These are phyloP conservation scores for Annulohypoxylon bovei DNA, from an alignment of 495 filamentous ascomycete genomes.

Conservation along the genomic window DNA sequence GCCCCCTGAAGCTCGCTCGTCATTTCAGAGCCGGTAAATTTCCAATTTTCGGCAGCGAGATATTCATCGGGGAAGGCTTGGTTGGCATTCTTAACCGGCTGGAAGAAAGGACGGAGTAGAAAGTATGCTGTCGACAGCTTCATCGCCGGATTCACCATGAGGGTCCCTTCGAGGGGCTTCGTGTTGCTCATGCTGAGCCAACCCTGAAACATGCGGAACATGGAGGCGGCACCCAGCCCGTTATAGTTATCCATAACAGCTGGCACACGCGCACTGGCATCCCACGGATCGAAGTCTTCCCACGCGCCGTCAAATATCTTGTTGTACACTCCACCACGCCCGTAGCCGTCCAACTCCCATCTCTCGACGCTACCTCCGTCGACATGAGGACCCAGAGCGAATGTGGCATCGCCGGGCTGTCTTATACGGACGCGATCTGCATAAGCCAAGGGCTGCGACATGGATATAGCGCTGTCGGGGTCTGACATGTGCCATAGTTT, in stretches of 20 bases:
- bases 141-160: slow-evolving; percentile 85
- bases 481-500: slow-evolving; percentile 75
- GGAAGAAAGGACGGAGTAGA: slow-evolving; percentile 87
- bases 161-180: slow-evolving; percentile 77
- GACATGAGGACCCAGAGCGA: slow-evolving; percentile 86
- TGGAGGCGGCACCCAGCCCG: slow-evolving; percentile 81
- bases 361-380: slow-evolving; percentile 87
- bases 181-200: slow-evolving; percentile 84
- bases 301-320: slow-evolving; percentile 77
- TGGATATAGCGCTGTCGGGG: slow-evolving; percentile 66
- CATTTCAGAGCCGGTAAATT: slow-evolving; percentile 59
- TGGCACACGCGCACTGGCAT: slow-evolving; percentile 71
- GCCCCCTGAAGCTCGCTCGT: slow-evolving; percentile 76
- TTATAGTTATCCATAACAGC: slow-evolving; percentile 82
- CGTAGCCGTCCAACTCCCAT: slow-evolving; percentile 86
- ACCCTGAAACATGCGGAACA: slow-evolving; percentile 89
- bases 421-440: slow-evolving; percentile 86
- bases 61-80: slow-evolving; percentile 40
- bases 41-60: slow-evolving; percentile 57
- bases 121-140: slow-evolving; percentile 79
- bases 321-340: slow-evolving; percentile 72
- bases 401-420: slow-evolving; percentile 76
- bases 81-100: slow-evolving; percentile 48
- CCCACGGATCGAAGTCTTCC: slow-evolving; percentile 86
- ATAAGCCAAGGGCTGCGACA: slow-evolving; percentile 72